phyloP scores from a whole-genome alignment of 768 basidiomycete genomes.

The Phanerochaete sordida region DNA sequence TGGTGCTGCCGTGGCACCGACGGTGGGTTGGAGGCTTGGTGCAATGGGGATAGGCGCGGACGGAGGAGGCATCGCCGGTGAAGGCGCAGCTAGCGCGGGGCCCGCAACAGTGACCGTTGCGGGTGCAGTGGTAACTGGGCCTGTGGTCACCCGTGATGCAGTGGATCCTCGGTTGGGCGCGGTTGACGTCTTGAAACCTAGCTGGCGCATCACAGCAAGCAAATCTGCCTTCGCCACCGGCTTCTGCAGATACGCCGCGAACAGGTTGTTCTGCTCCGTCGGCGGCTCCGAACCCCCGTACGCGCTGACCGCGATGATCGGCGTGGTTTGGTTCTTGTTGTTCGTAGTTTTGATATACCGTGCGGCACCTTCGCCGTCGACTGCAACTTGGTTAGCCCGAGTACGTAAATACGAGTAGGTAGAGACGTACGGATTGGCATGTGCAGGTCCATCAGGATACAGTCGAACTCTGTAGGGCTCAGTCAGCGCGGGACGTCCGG shows the following conservation, averaged over 20 bases:
- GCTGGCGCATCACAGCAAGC: slow-evolving; percentile 71
- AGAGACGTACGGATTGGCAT: slow-evolving; percentile 84
- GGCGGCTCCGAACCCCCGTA: slow-evolving; percentile 69
- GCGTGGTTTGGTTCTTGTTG: slow-evolving; percentile 90
- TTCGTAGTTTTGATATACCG: slow-evolving; percentile 96
- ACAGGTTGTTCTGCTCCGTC: slow-evolving; percentile 57
- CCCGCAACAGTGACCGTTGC: not conserved
- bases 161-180: slow-evolving; percentile 36
- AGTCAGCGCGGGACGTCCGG: slow-evolving; percentile 21
- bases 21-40: no score
- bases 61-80: no score
- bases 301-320: slow-evolving; percentile 89
- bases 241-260: slow-evolving; percentile 81
- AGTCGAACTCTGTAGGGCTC: slow-evolving; percentile 74
- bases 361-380: slow-evolving; percentile 95
- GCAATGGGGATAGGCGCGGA: no score
- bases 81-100: not conserved
- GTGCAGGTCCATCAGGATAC: slow-evolving; percentile 91
- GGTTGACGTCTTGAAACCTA: slow-evolving; percentile 88
- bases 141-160: slow-evolving; percentile 9
- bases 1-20: not conserved
- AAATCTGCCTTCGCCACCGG: slow-evolving; percentile 88
- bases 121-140: not conserved
- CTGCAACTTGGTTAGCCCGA: slow-evolving; percentile 30
- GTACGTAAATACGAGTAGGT: slow-evolving; percentile 10